Conservation (phyloP, 2,329 filamentous ascomycete species). For the Ceratocystis lukuohia region DNA sequence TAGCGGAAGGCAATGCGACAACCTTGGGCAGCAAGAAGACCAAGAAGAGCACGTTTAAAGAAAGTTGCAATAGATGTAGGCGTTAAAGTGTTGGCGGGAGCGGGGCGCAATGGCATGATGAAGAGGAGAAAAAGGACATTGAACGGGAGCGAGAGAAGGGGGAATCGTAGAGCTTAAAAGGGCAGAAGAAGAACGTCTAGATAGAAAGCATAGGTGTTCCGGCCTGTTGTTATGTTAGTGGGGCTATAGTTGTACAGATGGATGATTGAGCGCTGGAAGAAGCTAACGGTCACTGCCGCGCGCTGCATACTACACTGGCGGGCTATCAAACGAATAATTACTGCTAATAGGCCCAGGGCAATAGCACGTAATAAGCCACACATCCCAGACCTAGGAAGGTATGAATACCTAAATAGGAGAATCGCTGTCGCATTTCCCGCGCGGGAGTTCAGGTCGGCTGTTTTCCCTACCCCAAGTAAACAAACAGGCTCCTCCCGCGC, state of each 20-base stretch:
- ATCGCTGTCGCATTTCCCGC: background rate
- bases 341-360: too few species aligned
- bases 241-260: background rate
- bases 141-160: background rate
- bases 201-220: background rate
- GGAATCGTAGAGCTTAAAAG: constrained; percentile 3
- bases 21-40: constrained; percentile 18
- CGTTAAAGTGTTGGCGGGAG: background rate
- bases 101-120: constrained; percentile 2
- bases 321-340: too few species aligned
- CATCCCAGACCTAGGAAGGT: background rate
- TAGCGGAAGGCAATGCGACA: constrained; percentile 12
- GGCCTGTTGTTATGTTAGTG: background rate
- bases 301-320: background rate
- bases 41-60: constrained; percentile 17
- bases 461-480: background rate
- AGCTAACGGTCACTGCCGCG: background rate
- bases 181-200: background rate
- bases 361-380: background rate
- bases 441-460: background rate
- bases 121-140: background rate
- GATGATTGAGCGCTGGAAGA: background rate
- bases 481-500: background rate
- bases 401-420: background rate
- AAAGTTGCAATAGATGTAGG: constrained; percentile 6